Evolutionary conservation across 2,329 filamentous ascomycete genomes (phyloP).

Genomic region (Acarospora socialis): DNA sequence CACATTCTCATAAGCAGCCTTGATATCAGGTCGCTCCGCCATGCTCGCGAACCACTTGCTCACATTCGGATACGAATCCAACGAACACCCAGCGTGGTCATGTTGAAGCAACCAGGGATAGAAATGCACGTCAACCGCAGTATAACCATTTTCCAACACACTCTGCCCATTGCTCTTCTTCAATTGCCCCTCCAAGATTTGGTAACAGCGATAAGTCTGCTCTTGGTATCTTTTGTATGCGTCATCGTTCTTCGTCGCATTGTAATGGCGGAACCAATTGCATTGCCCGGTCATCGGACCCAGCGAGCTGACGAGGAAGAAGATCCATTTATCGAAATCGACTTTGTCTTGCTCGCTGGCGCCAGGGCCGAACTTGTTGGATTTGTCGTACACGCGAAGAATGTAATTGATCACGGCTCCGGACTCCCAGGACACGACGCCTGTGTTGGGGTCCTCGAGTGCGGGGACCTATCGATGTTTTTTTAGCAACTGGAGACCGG

Average conservation of each 20-base stretch:
- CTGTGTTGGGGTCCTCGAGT: constrained; percentile 25
- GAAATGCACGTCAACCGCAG: constrained; percentile 29
- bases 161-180: constrained; percentile 25
- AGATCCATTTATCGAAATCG: constrained; percentile 34
- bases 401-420: constrained; percentile 27
- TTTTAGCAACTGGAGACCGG: too few species aligned
- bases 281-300: constrained; percentile 29
- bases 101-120: constrained; percentile 28
- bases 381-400: constrained; percentile 27
- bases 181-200: constrained; percentile 29
- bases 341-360: constrained; percentile 26
- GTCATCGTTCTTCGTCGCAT: constrained; percentile 27
- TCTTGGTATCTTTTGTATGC: constrained; percentile 26
- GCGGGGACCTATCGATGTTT: too few species aligned
- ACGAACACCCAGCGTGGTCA: constrained; percentile 24
- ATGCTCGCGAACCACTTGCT: constrained; percentile 26
- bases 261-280: constrained; percentile 30
- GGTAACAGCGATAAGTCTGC: constrained; percentile 29
- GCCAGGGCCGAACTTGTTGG: constrained; percentile 21
- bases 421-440: constrained; percentile 25
- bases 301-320: constrained; percentile 28
- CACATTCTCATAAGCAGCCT: constrained; percentile 26
- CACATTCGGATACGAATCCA: constrained; percentile 28
- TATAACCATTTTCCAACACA: constrained; percentile 24
- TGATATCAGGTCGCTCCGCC: constrained; percentile 24